Evolutionary conservation across 176 grass and related monocot genomes (phyloP), one percentile per base, ranked within the genome.

Genomic region (Ensete glaucum): DNA sequence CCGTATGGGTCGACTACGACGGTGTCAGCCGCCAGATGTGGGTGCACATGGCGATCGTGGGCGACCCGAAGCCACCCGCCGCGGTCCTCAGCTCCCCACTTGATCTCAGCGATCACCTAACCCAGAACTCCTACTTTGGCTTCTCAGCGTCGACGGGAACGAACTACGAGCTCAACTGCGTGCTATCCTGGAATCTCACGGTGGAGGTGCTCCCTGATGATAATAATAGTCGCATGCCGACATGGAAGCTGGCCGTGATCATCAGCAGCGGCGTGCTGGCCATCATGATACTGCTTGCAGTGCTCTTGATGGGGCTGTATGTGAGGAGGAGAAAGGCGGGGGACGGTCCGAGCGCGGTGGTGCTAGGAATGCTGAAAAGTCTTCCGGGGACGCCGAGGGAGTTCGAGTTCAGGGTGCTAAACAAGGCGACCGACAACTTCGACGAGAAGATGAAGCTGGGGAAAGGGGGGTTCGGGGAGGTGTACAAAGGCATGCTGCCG

Each of bases 381-480:
- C 77, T 99, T 16, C 86, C 95, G 9, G 90, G 95, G 54, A 87
- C 77, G 56, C 88, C 95, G 55, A 86, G 73, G 76, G 95, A 99
- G 86, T 94, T 89, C 57, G 86, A 89, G 65, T 88, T 78, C 78
- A 87, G 72, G 81, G 90, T 91, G 52, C 84, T 99, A 27, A 84
- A 63, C 74, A 99, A 87, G 69, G 95, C 86, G 9, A 91, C 95
- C 1, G 67, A 78, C 64, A 87, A 88, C 76, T 99, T 99, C 73
- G 94, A 98, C 74, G 90, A 98, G 49, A 87, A 62, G 78, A 85
- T 79, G 88, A 94, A 99, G 76, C 81, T 99, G 3, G 95, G 95
- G 24, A 83, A 94, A 73, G 95, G 95, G 1, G 95, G 95, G 8
- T 94, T 89, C 64, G 95, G 95, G 49, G 84, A 89, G 59, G 95